These are phyloP conservation scores for Chrysoporthe puriensis DNA, from an alignment of 2,329 filamentous ascomycete genomes.

Conservation along the genomic window DNA sequence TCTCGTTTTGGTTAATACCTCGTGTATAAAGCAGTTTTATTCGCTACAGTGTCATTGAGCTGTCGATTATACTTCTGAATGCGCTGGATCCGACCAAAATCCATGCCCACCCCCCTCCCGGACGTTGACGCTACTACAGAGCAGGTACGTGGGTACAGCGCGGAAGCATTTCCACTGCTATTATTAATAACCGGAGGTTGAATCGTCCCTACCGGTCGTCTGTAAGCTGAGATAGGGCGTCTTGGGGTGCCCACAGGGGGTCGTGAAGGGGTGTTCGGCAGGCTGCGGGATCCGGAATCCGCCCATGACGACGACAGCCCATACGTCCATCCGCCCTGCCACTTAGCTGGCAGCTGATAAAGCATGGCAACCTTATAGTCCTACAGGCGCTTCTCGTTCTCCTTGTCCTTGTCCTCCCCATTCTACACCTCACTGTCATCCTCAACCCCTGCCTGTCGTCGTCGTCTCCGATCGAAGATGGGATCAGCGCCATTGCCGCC, in stretches of 20 bases:
- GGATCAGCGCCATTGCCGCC: slow-evolving; percentile 1
- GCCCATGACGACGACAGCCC: background rate
- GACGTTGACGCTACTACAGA: background rate
- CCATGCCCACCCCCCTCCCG: background rate
- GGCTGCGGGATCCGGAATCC: background rate
- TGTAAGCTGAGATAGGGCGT: background rate
- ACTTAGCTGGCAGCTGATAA: background rate
- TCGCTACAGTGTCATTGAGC: too few relatives aligned
- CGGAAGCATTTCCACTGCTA: background rate
- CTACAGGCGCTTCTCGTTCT: background rate
- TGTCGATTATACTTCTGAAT: too few relatives aligned
- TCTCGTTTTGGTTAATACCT: too few relatives aligned
- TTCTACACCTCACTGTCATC: background rate
- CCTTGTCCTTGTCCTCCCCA: background rate
- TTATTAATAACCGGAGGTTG: background rate
- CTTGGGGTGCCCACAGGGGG: background rate
- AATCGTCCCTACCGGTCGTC: background rate
- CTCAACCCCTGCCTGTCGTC: background rate
- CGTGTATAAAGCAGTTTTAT: too few relatives aligned
- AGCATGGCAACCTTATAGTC: background rate
- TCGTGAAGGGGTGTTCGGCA: background rate
- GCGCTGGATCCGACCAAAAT: too few relatives aligned
- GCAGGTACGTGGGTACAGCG: background rate
- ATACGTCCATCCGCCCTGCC: background rate
- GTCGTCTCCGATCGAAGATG: background rate